Conservation (phyloP, 1,139 yeast genomes). For the Torulaspora globosa region DNA sequence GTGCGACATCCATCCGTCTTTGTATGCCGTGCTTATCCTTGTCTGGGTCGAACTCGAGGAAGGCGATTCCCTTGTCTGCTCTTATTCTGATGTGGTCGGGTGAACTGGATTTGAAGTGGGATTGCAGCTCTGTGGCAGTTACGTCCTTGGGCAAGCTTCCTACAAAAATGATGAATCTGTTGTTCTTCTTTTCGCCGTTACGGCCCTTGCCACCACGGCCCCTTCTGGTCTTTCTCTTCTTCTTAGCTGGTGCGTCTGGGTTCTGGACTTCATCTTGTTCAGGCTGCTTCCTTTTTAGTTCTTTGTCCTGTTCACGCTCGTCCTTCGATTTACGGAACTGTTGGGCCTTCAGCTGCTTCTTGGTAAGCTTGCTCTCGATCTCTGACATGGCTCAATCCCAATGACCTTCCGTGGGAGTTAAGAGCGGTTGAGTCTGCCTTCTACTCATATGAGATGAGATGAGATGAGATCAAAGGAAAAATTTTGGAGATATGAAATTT, state of each 20-base stretch:
- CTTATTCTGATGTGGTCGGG: slow-evolving; percentile 78
- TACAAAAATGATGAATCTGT: slow-evolving; percentile 80
- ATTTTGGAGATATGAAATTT: neutral
- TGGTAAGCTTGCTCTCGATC: slow-evolving; percentile 50
- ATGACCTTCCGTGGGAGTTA: neutral
- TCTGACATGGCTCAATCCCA: slow-evolving; percentile 7
- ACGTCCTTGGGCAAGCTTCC: slow-evolving; percentile 83
- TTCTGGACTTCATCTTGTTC: slow-evolving; percentile 27
- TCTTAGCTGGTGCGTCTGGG: slow-evolving; percentile 43
- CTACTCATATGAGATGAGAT: slow-evolving; percentile 5
- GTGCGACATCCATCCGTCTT: slow-evolving; percentile 74
- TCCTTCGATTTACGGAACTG: slow-evolving; percentile 46
- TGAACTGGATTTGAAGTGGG: slow-evolving; percentile 69
- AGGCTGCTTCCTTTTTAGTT: slow-evolving; percentile 28
- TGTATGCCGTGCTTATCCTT: slow-evolving; percentile 55
- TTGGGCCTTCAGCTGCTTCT: slow-evolving; percentile 75
- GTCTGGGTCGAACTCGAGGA: slow-evolving; percentile 73
- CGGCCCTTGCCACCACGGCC: slow-evolving; percentile 60
- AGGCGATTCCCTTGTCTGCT: slow-evolving; percentile 86
- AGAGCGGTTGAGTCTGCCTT: neutral
- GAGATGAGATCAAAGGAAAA: slow-evolving; percentile 3
- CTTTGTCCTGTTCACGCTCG: slow-evolving; percentile 33
- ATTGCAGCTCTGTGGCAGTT: slow-evolving; percentile 54
- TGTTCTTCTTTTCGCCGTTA: slow-evolving; percentile 48
- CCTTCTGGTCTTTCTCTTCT: slow-evolving; percentile 73